Conservation (phyloP, 176 grass and related monocot species). For the Phoenix dactylifera region DNA sequence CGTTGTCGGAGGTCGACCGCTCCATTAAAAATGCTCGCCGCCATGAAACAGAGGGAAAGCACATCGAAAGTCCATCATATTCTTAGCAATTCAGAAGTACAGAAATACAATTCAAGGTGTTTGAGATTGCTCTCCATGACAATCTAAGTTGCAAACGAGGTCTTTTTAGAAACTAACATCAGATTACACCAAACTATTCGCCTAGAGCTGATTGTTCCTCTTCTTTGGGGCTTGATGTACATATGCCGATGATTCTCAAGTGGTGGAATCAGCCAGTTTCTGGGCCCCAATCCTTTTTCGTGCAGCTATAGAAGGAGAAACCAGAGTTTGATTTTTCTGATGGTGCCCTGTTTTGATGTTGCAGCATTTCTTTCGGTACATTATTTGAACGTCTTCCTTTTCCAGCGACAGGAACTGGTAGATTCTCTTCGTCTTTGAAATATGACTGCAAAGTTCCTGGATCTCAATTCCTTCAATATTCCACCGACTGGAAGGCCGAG, state of each 20-base stretch:
- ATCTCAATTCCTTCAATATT: too few species aligned
- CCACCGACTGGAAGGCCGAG: too few species aligned
- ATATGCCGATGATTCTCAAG: not conserved
- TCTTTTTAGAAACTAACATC: constrained; percentile 9
- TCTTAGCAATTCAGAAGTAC: not conserved
- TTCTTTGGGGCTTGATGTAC: constrained; percentile 10
- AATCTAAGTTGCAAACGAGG: not conserved
- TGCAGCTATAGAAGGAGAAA: too few species aligned
- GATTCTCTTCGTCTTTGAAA: too few species aligned
- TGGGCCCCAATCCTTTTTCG: not conserved
- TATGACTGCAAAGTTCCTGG: too few species aligned
- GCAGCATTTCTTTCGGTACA: too few species aligned
- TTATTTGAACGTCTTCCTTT: too few species aligned
- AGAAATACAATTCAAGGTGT: not conserved
- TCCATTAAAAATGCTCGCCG: not conserved
- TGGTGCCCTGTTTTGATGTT: too few species aligned
- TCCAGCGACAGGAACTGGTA: too few species aligned
- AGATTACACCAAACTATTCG: too few species aligned
- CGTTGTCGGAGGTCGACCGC: not conserved
- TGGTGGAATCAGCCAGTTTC: not conserved
- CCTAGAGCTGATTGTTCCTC: not conserved
- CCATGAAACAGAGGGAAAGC: constrained; percentile 27
- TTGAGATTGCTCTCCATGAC: not conserved
- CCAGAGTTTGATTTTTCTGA: too few species aligned
- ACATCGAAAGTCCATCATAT: constrained; percentile 34